Conservation (phyloP, 805 yeast genomes). For the Candida verbasci region DNA sequence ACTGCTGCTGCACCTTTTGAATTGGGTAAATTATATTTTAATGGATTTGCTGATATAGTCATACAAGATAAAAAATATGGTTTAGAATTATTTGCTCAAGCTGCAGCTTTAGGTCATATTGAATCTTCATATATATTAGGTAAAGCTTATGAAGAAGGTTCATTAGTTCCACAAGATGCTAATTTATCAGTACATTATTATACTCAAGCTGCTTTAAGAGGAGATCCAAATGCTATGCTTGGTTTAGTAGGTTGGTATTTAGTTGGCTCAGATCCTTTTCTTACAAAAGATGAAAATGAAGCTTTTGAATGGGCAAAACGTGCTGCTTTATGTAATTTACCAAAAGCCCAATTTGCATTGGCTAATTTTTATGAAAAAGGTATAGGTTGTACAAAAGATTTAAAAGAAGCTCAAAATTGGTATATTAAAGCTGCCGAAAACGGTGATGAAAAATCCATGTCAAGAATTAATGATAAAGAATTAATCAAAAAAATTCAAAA, state of each 20-base stretch:
- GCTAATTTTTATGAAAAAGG: constrained; percentile 86
- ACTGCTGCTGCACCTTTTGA: constrained; percentile 95
- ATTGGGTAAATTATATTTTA: constrained; percentile 75
- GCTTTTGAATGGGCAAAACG: constrained; percentile 93
- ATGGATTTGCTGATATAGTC: constrained; percentile 83
- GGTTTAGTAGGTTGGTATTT: constrained; percentile 96
- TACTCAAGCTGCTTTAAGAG: constrained; percentile 83
- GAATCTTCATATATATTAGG: constrained; percentile 81
- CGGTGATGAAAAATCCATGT: constrained; percentile 37
- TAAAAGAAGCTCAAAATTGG: constrained; percentile 65
- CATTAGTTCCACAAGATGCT: constrained; percentile 68
- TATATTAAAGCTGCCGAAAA: constrained; percentile 66
- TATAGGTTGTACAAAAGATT: constrained; percentile 68
- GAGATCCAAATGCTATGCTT: constrained; percentile 86
- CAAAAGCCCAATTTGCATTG: constrained; percentile 81
- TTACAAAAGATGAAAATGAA: constrained; percentile 74
- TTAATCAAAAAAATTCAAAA: constrained; percentile 26
- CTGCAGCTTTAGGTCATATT: constrained; percentile 82
- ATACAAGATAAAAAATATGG: constrained; percentile 83
- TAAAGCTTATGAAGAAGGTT: constrained; percentile 79
- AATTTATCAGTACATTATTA: constrained; percentile 87
- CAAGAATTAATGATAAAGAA: constrained; percentile 29
- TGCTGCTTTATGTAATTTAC: constrained; percentile 70
- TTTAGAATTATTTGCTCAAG: constrained; percentile 76
- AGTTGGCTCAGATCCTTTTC: constrained; percentile 81